A percentile compares a stretch with the other conserved stretches of the same genome.
Evolutionary conservation across 768 basidiomycete species (phyloP).

Genomic region (Tricholoma matsutake): DNA sequence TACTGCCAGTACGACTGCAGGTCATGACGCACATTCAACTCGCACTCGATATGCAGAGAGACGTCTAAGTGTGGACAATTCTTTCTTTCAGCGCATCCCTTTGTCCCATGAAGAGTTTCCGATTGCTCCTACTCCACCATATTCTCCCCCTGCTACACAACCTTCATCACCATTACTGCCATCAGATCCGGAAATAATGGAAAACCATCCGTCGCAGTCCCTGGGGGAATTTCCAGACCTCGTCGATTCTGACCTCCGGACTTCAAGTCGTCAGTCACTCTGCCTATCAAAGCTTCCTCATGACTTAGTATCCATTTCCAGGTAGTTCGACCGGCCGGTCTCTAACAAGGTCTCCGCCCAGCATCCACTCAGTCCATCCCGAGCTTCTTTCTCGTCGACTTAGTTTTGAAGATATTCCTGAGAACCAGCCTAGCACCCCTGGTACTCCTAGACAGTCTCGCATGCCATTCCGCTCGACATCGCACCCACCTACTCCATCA

Average conservation of each 20-base stretch:
- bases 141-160: constrained; percentile 16
- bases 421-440: constrained; percentile 24
- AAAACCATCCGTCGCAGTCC: constrained; percentile 25
- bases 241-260: constrained; percentile 26
- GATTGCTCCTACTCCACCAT: constrained; percentile 29
- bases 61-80: constrained; percentile 35
- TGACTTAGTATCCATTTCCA: constrained; percentile 1
- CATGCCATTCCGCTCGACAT: constrained; percentile 3
- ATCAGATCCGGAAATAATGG: not conserved
- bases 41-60: constrained; percentile 8
- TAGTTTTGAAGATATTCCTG: constrained; percentile 39
- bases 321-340: constrained; percentile 10
- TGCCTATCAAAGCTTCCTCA: not conserved
- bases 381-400: constrained; percentile 37
- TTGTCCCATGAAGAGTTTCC: constrained; percentile 31
- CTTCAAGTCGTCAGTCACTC: constrained; percentile 16
- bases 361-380: constrained; percentile 12
- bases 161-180: constrained; percentile 6
- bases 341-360: constrained; percentile 9
- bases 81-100: constrained; percentile 30
- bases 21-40: constrained; percentile 6
- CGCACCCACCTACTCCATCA: constrained; percentile 6
- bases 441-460: constrained; percentile 9
- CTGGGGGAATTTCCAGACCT: constrained; percentile 39
- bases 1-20: not conserved